Conservation (phyloP, 768 basidiomycete species). For the Heimioporus sp. region DNA sequence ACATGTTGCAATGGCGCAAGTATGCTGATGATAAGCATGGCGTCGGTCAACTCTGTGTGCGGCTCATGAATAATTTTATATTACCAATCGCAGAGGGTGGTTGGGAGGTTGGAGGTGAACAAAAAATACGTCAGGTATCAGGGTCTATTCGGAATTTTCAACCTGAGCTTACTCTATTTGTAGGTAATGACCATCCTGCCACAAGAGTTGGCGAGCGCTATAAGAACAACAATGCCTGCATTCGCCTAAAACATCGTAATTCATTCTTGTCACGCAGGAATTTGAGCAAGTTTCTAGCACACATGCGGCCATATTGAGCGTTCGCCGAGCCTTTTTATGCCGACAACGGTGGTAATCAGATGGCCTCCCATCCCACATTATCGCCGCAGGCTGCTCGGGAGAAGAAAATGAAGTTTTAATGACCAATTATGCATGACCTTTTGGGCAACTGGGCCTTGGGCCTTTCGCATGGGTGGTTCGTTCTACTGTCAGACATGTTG, state of each 20-base stretch:
- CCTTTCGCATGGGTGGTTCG: slow-evolving; percentile 47
- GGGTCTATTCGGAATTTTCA: background rate
- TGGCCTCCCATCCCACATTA: slow-evolving; percentile 35
- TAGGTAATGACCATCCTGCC: slow-evolving; percentile 26
- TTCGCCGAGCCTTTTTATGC: slow-evolving; percentile 21
- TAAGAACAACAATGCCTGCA: slow-evolving; percentile 7
- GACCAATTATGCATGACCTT: slow-evolving; percentile 40
- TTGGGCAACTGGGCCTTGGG: background rate
- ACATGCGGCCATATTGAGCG: too few species aligned
- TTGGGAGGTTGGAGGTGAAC: slow-evolving; percentile 88
- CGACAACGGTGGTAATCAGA: slow-evolving; percentile 37
- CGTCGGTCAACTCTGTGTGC: slow-evolving; percentile 50
- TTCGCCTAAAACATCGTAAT: slow-evolving; percentile 15
- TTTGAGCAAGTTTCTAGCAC: slow-evolving; percentile 1
- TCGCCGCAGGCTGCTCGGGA: slow-evolving; percentile 38
- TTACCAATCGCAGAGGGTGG: slow-evolving; percentile 66
- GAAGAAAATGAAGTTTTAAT: slow-evolving; percentile 54
- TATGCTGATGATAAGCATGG: slow-evolving; percentile 61
- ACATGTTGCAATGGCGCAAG: slow-evolving; percentile 75
- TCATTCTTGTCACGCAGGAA: slow-evolving; percentile 1
- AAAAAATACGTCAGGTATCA: slow-evolving; percentile 56
- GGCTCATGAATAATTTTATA: slow-evolving; percentile 58
- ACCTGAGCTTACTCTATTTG: slow-evolving; percentile 3
- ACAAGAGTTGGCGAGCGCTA: slow-evolving; percentile 23
- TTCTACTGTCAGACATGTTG: slow-evolving; percentile 60